Conservation (phyloP, 73 alveolate species). For the Paramecium sexaurelia region DNA sequence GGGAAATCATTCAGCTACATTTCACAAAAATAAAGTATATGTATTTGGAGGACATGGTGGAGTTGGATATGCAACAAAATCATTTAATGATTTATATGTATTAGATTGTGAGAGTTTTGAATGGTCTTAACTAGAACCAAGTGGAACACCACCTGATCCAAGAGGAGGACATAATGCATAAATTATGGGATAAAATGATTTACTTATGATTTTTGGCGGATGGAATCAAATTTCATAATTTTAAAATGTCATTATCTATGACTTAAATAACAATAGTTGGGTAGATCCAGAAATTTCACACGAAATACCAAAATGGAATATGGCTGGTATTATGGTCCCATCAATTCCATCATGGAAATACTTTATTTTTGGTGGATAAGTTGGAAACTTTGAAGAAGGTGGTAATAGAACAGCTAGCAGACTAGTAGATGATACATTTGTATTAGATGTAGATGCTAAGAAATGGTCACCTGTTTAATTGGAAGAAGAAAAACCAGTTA, state of each 20-base stretch:
- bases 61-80: slow-evolving; percentile 89
- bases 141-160: slow-evolving; percentile 93
- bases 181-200: slow-evolving; percentile 82
- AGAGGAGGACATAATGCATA: slow-evolving; percentile 97
- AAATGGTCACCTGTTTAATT: slow-evolving; percentile 77
- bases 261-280: slow-evolving; percentile 93
- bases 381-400: slow-evolving; percentile 98
- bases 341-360: slow-evolving; percentile 99
- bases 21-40: slow-evolving; percentile 90
- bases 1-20: slow-evolving; percentile 90
- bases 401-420: slow-evolving; percentile 91
- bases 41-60: slow-evolving; percentile 99
- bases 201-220: slow-evolving; percentile 93
- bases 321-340: slow-evolving; percentile 95
- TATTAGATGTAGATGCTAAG: slow-evolving; percentile 85
- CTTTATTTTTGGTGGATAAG: slow-evolving; percentile 97
- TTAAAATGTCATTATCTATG: slow-evolving; percentile 84
- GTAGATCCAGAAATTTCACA: slow-evolving; percentile 90
- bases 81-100: slow-evolving; percentile 94
- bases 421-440: slow-evolving; percentile 78
- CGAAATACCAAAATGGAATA: slow-evolving; percentile 99
- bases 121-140: slow-evolving; percentile 91
- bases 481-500: slow-evolving; percentile 82
- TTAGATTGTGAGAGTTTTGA: slow-evolving; percentile 88
- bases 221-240: slow-evolving; percentile 93